Evolutionary conservation across 768 basidiomycete species (phyloP).

Genomic region (Amanita molliuscula): DNA sequence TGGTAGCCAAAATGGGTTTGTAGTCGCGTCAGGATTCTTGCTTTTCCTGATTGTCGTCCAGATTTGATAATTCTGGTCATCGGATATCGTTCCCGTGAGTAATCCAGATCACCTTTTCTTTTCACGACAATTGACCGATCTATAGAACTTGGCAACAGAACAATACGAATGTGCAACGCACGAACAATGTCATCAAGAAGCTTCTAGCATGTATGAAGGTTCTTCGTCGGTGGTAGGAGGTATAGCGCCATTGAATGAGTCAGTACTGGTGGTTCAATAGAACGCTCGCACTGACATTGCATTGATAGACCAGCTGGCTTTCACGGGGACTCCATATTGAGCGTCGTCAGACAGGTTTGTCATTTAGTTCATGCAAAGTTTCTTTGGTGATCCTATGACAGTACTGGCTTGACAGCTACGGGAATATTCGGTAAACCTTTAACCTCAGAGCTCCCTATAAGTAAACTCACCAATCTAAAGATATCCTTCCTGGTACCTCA

Average conservation of each 20-base stretch:
- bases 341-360: conserved; percentile 32
- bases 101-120: background rate
- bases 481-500: conserved; percentile 22
- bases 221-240: conserved; percentile 45
- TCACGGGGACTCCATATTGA: conserved; percentile 38
- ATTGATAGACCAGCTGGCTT: conserved; percentile 61
- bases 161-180: conserved; percentile 55
- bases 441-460: background rate
- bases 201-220: conserved; percentile 48
- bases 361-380: background rate
- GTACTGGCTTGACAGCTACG: conserved; percentile 70
- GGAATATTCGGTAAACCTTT: conserved; percentile 48
- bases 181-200: conserved; percentile 51
- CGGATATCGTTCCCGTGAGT: conserved; percentile 43
- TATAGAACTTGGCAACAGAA: conserved; percentile 54
- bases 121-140: background rate
- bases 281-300: background rate
- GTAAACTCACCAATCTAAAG: conserved; percentile 15
- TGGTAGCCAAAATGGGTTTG: conserved; percentile 76
- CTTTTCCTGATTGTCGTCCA: conserved; percentile 15
- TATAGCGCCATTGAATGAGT: conserved; percentile 81
- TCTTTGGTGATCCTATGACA: conserved; percentile 19
- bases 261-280: conserved; percentile 8
- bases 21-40: conserved; percentile 5
- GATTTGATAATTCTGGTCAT: conserved; percentile 79